Base-by-base conservation (phyloP, 140 eudicot species). In the Cichorium intybus region DNA sequence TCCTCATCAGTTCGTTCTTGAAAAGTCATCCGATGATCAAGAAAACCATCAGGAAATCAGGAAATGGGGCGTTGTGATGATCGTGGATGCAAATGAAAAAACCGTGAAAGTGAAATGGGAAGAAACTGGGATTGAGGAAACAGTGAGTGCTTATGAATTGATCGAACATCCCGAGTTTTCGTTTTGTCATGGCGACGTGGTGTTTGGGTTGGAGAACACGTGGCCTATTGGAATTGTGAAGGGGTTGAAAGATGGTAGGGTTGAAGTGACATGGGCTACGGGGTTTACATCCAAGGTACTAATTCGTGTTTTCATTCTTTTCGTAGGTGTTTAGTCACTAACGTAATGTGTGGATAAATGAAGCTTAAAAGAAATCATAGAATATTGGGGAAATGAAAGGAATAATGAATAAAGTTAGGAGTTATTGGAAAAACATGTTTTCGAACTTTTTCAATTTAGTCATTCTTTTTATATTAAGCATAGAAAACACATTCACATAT, bases 131-230 rank as follows among this genome's bases (percentile, higher is more conserved):
- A 43, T 22, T 14, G 95, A 82, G 59, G 95, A 85, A 72, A 80
- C 58, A 17, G 95, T 82, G 53, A 88, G 96, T 77, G 90, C 96
- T 34, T 88, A 88, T 76, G 95, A 88, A 67, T 69, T 88, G 66
- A 76, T 77, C 56, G 95, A 88, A 74, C 96, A 85, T 68, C 85
- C 94, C 2, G 85, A 85, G n/a, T 83, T 64, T 73, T 64, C 79
- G 12, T 85, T 46, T 76, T 62, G 71, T 31, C 26, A 78, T 5
- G 95, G 90, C 26, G 90, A 85, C 62, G 79, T 74, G 20, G 95
- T 88, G 51, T 78, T 82, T 65, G 69, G 69, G 68, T 33, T 67
- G n/a, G 61, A 67, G 10, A 26, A 67, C 49, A 28, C 23, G 14
- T 61, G 81, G 53, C 60, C 34, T 54, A 72, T 81, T 39, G 94